phyloP scores from a whole-genome alignment of 2,329 filamentous ascomycete genomes.

The Pseudogymnoascus sp. region DNA sequence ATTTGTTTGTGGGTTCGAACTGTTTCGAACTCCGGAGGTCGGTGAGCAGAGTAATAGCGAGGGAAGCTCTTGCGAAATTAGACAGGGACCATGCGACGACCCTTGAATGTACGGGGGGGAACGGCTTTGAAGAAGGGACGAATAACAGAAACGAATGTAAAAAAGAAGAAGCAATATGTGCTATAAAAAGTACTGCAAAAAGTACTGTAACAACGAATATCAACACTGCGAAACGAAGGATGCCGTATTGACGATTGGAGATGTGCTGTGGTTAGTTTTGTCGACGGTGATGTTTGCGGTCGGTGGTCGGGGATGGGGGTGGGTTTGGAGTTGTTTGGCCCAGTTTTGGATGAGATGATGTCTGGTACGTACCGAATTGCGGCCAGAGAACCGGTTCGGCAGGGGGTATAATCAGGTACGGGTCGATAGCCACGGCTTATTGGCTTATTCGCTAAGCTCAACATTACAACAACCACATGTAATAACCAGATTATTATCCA shows the following conservation, averaged over 20 bases:
- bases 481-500: background rate
- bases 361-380: background rate
- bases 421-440: background rate
- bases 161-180: background rate
- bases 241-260: conserved; percentile 4
- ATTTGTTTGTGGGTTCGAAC: background rate
- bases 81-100: conserved; percentile 2
- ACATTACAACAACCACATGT: no score
- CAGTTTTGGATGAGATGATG: conserved; percentile 5
- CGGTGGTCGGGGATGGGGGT: background rate
- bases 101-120: background rate
- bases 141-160: background rate
- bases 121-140: conserved; percentile 4
- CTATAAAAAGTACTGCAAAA: conserved; percentile 7
- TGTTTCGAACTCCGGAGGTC: background rate
- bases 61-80: background rate
- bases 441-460: background rate
- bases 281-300: conserved; percentile 1
- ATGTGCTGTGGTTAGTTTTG: background rate
- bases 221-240: conserved; percentile 6
- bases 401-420: conserved; percentile 7
- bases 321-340: conserved; percentile 6
- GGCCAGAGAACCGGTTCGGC: background rate
- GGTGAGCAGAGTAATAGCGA: background rate
- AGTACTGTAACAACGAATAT: conserved; percentile 3